These are phyloP conservation scores for Fomitopsis serialis DNA, from an alignment of 768 basidiomycete species.

Conservation along the genomic window DNA sequence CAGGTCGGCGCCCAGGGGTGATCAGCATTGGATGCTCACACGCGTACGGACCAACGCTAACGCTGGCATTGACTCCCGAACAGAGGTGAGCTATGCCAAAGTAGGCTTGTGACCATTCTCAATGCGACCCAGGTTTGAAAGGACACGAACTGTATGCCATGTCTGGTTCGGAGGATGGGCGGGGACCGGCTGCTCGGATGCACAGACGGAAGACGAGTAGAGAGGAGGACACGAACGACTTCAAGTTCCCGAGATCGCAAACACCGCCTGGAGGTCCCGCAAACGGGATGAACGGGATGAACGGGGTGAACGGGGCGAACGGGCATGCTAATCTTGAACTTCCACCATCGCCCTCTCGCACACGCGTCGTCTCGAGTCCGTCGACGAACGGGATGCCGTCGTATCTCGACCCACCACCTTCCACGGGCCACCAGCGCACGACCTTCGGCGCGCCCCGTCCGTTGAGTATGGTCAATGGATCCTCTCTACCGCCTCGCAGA, in stretches of 20 bases:
- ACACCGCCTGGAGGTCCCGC: slow-evolving; percentile 6
- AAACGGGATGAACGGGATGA: slow-evolving; percentile 1
- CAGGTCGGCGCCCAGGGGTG: neutral
- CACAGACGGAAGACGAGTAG: slow-evolving; percentile 33
- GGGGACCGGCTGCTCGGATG: slow-evolving; percentile 12
- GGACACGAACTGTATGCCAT: neutral
- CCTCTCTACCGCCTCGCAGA: neutral
- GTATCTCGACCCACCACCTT: slow-evolving; percentile 17
- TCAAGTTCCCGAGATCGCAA: slow-evolving; percentile 12
- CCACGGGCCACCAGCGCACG: slow-evolving; percentile 26
- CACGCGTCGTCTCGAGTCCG: slow-evolving; percentile 21
- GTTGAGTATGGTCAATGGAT: slow-evolving; percentile 9
- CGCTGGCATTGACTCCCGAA: neutral
- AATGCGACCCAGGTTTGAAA: too few relatives aligned
- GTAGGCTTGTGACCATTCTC: neutral
- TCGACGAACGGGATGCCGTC: slow-evolving; percentile 17
- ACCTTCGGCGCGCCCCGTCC: slow-evolving; percentile 18
- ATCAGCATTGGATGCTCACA: neutral
- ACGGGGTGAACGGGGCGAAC: neutral
- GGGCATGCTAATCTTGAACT: neutral
- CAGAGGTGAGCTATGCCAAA: neutral
- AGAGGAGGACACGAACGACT: slow-evolving; percentile 26
- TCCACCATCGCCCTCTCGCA: slow-evolving; percentile 1
- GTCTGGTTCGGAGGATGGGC: slow-evolving; percentile 1
- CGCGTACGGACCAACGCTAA: neutral